Evolutionary conservation across 75 land plant species (phyloP).

Genomic region (Cupressus sempervirens): DNA sequence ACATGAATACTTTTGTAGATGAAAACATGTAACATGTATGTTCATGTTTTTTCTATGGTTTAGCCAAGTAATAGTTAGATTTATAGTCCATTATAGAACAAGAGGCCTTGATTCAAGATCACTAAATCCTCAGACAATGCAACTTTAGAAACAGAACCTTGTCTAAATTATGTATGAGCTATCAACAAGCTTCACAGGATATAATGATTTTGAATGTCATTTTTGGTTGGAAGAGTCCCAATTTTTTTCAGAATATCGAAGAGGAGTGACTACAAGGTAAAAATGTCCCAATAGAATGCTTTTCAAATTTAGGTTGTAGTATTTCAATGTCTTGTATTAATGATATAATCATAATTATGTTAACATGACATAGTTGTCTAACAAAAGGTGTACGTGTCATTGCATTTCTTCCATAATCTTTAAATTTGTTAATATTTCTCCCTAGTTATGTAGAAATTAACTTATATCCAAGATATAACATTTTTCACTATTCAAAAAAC

Average conservation of each 20-base stretch:
- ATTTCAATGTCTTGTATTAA: background rate
- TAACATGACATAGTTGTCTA: background rate
- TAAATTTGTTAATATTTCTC: background rate
- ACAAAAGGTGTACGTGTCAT: background rate
- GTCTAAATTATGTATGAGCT: background rate
- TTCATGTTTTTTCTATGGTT: too few species aligned
- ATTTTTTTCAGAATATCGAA: slow-evolving; percentile 22
- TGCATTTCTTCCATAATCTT: background rate
- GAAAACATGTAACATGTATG: too few species aligned
- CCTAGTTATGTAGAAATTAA: background rate
- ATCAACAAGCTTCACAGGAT: slow-evolving; percentile 12
- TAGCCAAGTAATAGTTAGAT: slow-evolving; percentile 23
- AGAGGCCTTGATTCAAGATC: background rate
- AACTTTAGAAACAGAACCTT: background rate
- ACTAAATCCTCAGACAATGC: slow-evolving; percentile 6
- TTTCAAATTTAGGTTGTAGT: background rate
- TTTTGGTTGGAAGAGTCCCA: slow-evolving; percentile 22
- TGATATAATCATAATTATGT: background rate
- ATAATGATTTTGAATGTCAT: slow-evolving; percentile 19
- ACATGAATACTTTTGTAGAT: too few species aligned
- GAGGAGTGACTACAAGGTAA: background rate
- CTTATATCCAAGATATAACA: background rate
- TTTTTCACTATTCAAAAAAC: background rate
- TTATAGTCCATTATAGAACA: slow-evolving; percentile 19
- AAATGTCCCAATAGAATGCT: background rate